phyloP scores from a whole-genome alignment of 768 basidiomycete species.

The Panaeolus papilionaceus region DNA sequence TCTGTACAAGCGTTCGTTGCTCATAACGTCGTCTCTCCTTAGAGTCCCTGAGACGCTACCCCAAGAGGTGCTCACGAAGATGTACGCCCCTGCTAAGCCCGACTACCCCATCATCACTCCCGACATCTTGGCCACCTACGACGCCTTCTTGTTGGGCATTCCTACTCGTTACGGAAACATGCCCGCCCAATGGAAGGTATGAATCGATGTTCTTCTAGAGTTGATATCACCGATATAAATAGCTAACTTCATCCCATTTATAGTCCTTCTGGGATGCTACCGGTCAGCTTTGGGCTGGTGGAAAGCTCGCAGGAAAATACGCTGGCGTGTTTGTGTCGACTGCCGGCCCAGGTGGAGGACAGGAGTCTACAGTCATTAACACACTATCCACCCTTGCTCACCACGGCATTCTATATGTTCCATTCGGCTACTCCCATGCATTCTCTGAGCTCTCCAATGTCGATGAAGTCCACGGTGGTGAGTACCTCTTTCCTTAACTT shows the following conservation, averaged over 20 bases:
- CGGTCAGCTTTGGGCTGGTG: conserved; percentile 63
- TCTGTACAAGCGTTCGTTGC: neutral
- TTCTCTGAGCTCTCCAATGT: conserved; percentile 43
- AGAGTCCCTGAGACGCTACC: conserved; percentile 85
- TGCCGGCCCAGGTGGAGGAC: conserved; percentile 72
- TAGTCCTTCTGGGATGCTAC: conserved; percentile 83
- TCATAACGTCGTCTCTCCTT: neutral
- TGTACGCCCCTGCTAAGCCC: conserved; percentile 77
- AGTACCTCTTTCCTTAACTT: conserved; percentile 28
- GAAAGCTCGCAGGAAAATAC: conserved; percentile 70
- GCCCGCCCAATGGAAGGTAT: conserved; percentile 80
- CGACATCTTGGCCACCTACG: conserved; percentile 57
- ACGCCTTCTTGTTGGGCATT: conserved; percentile 79
- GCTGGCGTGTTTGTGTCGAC: conserved; percentile 74
- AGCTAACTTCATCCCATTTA: neutral
- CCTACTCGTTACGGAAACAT: conserved; percentile 85
- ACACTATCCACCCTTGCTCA: conserved; percentile 63
- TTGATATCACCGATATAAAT: neutral
- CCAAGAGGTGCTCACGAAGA: conserved; percentile 64
- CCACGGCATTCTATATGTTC: conserved; percentile 57
- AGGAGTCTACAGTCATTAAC: conserved; percentile 57
- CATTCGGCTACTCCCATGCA: conserved; percentile 41
- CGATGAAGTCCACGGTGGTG: conserved; percentile 63
- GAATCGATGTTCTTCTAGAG: conserved; percentile 17
- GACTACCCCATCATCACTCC: conserved; percentile 72